These are phyloP conservation scores for Fusarium algeriense DNA, from an alignment of 2,329 filamentous ascomycete species.

Conservation along the genomic window DNA sequence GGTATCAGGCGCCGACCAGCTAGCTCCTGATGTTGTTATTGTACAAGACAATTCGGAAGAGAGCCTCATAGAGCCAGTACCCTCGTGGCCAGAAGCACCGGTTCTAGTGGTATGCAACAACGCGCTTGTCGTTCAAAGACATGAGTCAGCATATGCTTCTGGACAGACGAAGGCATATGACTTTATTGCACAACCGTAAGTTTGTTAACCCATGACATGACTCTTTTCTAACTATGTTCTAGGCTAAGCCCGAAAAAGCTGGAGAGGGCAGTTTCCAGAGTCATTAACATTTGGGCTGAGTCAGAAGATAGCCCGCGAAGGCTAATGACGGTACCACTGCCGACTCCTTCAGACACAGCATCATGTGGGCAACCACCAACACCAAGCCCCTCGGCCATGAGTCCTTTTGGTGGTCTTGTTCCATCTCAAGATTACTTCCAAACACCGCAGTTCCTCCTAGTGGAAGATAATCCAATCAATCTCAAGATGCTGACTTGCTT, in stretches of 20 bases:
- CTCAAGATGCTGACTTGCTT: slow-evolving; percentile 49
- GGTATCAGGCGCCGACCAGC: background rate
- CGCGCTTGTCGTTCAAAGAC: slow-evolving; percentile 45
- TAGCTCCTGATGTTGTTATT: slow-evolving; percentile 45
- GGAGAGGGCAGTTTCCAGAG: slow-evolving; percentile 38
- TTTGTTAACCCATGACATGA: background rate
- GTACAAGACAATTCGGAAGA: slow-evolving; percentile 15
- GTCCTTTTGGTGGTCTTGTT: background rate
- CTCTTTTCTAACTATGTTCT: background rate
- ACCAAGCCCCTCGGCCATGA: background rate
- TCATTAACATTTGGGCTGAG: background rate
- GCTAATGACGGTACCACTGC: background rate
- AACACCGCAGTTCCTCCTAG: slow-evolving; percentile 47
- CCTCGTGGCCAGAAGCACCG: slow-evolving; percentile 5
- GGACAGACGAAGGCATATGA: slow-evolving; percentile 44
- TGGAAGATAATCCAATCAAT: slow-evolving; percentile 57
- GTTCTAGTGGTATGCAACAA: slow-evolving; percentile 51
- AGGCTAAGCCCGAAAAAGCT: slow-evolving; percentile 54
- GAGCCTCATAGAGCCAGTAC: background rate
- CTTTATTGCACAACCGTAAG: slow-evolving; percentile 55
- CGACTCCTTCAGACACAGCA: background rate
- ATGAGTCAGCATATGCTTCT: slow-evolving; percentile 28
- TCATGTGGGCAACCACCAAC: background rate
- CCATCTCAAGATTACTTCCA: background rate
- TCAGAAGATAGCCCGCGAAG: background rate